Percentiles rank a stretch among this genome's conserved stretches.
phyloP scores from a whole-genome alignment of 129 eudicot species.

The Lactuca sativa region DNA sequence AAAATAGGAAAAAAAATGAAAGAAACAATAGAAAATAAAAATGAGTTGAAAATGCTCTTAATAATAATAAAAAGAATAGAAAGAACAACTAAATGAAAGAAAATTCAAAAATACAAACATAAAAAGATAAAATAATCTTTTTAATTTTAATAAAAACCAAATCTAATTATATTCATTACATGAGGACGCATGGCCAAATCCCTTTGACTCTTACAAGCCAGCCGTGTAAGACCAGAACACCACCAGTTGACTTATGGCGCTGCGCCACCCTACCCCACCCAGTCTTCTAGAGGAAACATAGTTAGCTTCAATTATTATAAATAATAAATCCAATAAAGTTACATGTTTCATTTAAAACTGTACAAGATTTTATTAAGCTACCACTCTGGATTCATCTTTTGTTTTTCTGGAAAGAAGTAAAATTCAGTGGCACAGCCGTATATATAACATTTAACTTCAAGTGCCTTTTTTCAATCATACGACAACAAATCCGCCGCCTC shows the following conservation, averaged over 20 bases:
- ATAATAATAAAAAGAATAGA: no score
- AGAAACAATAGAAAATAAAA: no score
- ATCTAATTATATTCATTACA: background rate
- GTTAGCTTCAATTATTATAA: background rate
- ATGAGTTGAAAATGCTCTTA: no score
- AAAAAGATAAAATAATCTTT: no score
- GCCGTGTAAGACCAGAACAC: slow-evolving; percentile 21
- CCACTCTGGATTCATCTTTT: background rate
- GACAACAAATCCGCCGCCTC: slow-evolving; percentile 12
- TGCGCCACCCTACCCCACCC: slow-evolving; percentile 18
- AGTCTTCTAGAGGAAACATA: slow-evolving; percentile 2
- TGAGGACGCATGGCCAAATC: background rate
- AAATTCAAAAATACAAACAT: no score
- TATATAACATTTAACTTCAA: slow-evolving; percentile 10
- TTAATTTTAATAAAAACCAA: no score
- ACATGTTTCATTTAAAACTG: background rate
- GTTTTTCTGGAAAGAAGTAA: background rate
- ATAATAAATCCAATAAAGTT: background rate
- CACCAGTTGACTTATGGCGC: background rate
- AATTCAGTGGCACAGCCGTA: slow-evolving; percentile 22
- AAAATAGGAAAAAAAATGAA: no score
- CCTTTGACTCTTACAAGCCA: slow-evolving; percentile 22
- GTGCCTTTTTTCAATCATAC: background rate
- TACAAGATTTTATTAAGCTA: background rate
- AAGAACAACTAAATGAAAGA: no score